Conservation (phyloP, 331 rosid genomes). For the Malus hybrid region DNA sequence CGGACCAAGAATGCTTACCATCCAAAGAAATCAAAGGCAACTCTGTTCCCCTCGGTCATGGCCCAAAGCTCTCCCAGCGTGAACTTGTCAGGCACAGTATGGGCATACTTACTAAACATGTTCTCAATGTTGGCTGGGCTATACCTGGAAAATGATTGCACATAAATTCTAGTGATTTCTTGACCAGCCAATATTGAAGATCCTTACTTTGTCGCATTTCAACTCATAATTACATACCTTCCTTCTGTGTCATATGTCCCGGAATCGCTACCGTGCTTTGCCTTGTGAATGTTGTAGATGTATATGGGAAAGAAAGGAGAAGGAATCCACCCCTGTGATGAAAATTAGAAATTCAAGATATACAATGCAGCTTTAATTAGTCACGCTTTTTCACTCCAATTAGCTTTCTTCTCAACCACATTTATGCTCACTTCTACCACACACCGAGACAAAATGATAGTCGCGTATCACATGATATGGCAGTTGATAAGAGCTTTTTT, state of each 20-base stretch:
- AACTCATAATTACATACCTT: conserved; percentile 28
- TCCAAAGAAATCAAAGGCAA: conserved; percentile 59
- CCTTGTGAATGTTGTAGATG: conserved; percentile 54
- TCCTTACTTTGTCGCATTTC: not conserved
- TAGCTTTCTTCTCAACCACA: not conserved
- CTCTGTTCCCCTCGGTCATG: conserved; percentile 68
- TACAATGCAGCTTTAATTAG: not conserved
- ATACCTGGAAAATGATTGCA: conserved; percentile 26
- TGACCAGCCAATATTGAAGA: not conserved
- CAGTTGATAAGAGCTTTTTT: not conserved
- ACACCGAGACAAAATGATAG: not conserved
- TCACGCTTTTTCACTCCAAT: not conserved
- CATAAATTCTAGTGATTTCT: not conserved
- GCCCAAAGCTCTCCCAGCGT: conserved; percentile 65
- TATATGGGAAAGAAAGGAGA: conserved; percentile 70
- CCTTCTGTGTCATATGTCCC: conserved; percentile 83
- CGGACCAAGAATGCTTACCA: conserved; percentile 30
- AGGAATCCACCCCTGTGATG: conserved; percentile 59
- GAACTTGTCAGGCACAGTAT: conserved; percentile 57
- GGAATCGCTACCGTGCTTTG: conserved; percentile 84
- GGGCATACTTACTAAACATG: conserved; percentile 70
- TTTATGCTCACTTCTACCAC: not conserved
- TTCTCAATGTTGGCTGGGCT: conserved; percentile 57
- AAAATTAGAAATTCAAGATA: not conserved
- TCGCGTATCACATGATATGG: not conserved